Conservation (phyloP, 257 asterid species). For the Ehretia macrophylla region DNA sequence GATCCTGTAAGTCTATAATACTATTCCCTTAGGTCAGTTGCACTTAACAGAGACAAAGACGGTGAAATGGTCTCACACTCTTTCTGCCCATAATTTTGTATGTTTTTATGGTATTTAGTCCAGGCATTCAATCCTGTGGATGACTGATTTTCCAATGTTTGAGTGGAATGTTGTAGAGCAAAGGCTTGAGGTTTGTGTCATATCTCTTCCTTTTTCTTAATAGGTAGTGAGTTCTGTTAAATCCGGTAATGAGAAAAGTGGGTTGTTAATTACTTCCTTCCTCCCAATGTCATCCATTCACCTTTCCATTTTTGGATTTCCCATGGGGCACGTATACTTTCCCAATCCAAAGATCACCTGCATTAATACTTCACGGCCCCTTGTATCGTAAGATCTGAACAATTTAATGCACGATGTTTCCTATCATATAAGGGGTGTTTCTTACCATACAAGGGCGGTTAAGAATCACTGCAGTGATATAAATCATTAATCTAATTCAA, state of each 20-base stretch:
- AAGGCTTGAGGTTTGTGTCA: constrained; percentile 78
- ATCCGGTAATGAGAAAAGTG: constrained; percentile 9
- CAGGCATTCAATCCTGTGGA: constrained; percentile 88
- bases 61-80: constrained; percentile 8
- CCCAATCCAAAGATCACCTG: too few relatives aligned
- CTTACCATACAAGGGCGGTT: too few relatives aligned
- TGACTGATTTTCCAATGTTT: constrained; percentile 98
- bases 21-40: not conserved
- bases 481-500: too few relatives aligned
- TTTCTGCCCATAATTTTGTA: constrained; percentile 16
- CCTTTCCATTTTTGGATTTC: too few relatives aligned
- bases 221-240: not conserved
- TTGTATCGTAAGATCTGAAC: too few relatives aligned
- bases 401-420: too few relatives aligned
- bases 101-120: constrained; percentile 44
- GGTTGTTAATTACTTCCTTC: too few relatives aligned
- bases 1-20: constrained; percentile 61
- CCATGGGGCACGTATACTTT: too few relatives aligned
- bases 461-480: too few relatives aligned
- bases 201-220: constrained; percentile 8
- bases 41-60: constrained; percentile 4
- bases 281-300: too few relatives aligned
- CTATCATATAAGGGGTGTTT: too few relatives aligned
- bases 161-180: constrained; percentile 92
- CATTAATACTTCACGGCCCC: too few relatives aligned